Evolutionary conservation across 2,329 filamentous ascomycete genomes (phyloP), one percentile per base, ranked within the genome.

Genomic region (Cladophialophora immunda): DNA sequence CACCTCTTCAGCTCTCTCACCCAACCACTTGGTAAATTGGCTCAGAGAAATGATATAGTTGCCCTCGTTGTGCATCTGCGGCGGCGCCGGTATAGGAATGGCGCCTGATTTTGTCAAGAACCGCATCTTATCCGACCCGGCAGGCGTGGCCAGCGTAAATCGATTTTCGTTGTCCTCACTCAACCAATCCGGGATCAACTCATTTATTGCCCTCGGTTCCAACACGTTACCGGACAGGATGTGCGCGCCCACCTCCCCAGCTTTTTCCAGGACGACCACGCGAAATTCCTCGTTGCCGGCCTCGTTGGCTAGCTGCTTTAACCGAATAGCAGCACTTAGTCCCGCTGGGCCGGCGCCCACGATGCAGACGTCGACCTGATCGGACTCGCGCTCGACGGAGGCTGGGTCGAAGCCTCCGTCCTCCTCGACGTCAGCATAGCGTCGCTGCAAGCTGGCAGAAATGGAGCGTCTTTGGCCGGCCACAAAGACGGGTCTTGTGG

Each of bases 21-120:
- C 94, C 2, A 99, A 85, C 95, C 95, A 99, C 80, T 94, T 96
- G 65, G 92, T 91, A 76, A 99, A 90, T 79, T 98, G 92, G 79
- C 96, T 98, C 75, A 99, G 82, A 76, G 92, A 97, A 75, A 99
- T 89, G 72, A 99, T 99, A 79, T 96, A 98, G 81, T 99, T 99
- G 72, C 95, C 95, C 75, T 97, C 88, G 78, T 99, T 99, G 83
- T 94, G 89, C 95, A 99, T 99, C 82, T 98, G 95, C 34, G 95
- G 95, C 53, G 95, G 95, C 13, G 90, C 89, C 0, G 94, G 95
- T 61, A 98, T 83, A 5, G 93, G 92, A 65, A 97, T 88, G 0
- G 93, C 84, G 68, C 84, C 84, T 62, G 85, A 91, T 82, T 94
- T 91, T 55, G 94, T 98, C 68, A 99, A 85, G 80, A 97, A 97